Base-by-base conservation (phyloP, 1,139 yeast genomes). In the Kodamaea ohmeri region DNA sequence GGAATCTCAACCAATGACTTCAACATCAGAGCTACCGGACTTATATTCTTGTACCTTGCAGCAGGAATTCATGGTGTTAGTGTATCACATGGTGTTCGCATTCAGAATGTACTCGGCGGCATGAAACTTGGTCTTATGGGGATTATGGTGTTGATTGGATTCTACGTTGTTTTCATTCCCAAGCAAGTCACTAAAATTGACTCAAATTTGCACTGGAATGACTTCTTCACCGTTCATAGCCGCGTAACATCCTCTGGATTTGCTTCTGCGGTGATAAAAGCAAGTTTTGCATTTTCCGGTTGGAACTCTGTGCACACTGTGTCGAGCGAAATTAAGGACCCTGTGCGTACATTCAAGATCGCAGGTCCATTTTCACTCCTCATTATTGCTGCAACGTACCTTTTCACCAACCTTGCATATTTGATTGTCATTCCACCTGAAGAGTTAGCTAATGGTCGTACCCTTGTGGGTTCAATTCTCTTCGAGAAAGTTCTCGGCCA, bases 271-370 rank as follows among this genome's bases (percentile, higher is more conserved):
- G 68, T 79, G 18, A 67, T 79, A 14, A 76, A 76, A 49, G 80
- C 83, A 2, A 67, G 77, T 40, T 80, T 77, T 58, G 76, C 83
- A 4, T 78, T 73, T 43, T 67, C 77, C 2, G 87, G 87, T 2
- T 80, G 86, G 86, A 78, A 72, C 47, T 62, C 77, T 14, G 81
- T 79, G 4, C 85, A 80, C 50, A 70, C 80, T 0, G 82, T 78
- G 11, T 67, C 82, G 1, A 76, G 76, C 37, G 87, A 80, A 49
- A 74, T 80, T 25, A 72, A 73, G 40, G 74, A 80, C 47, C 86
- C 85, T 0, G 62, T 66, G 0, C 57, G 75, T 31, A 79, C 84
- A 0, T 65, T 79, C 37, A 76, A 65, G 49, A 71, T 79, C 26
- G 83, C 85, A 1, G 86, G 85, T 0, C 83, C 83, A 0, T 56